These are phyloP conservation scores for Tylopilus felleus DNA, from an alignment of 768 basidiomycete species.

Conservation along the genomic window DNA sequence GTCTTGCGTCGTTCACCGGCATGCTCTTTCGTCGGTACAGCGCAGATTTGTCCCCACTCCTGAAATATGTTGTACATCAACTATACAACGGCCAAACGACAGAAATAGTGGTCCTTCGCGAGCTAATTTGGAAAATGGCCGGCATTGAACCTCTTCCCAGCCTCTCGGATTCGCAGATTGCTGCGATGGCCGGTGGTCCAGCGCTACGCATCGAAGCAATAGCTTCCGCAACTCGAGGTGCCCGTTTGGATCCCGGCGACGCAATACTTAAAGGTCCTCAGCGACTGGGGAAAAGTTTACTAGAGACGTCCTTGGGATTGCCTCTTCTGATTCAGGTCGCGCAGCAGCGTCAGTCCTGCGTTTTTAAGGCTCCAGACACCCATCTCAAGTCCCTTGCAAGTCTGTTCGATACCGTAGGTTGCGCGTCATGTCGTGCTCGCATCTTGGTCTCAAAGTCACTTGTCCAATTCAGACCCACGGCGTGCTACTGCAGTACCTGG, in stretches of 20 bases:
- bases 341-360: constrained; percentile 84
- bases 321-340: constrained; percentile 91
- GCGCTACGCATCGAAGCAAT: constrained; percentile 84
- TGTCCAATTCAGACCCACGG: constrained; percentile 70
- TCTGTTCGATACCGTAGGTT: constrained; percentile 83
- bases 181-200: constrained; percentile 89
- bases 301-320: constrained; percentile 74
- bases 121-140: constrained; percentile 93
- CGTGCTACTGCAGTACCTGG: constrained; percentile 88
- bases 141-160: constrained; percentile 89
- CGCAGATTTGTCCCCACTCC: constrained; percentile 76
- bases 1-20: constrained; percentile 89
- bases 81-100: constrained; percentile 77
- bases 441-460: constrained; percentile 21
- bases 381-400: constrained; percentile 84
- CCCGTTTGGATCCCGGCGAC: constrained; percentile 65
- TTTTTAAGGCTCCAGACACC: constrained; percentile 68
- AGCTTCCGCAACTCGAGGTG: constrained; percentile 74
- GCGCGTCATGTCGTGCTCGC: constrained; percentile 11
- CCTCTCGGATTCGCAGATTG: constrained; percentile 82
- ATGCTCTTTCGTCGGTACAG: constrained; percentile 86
- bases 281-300: constrained; percentile 58
- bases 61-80: constrained; percentile 91
- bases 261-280: constrained; percentile 61
- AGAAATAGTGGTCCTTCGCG: constrained; percentile 88